These are phyloP conservation scores for Venturia oleaginea DNA, from an alignment of 2,329 filamentous ascomycete genomes.

Conservation along the genomic window DNA sequence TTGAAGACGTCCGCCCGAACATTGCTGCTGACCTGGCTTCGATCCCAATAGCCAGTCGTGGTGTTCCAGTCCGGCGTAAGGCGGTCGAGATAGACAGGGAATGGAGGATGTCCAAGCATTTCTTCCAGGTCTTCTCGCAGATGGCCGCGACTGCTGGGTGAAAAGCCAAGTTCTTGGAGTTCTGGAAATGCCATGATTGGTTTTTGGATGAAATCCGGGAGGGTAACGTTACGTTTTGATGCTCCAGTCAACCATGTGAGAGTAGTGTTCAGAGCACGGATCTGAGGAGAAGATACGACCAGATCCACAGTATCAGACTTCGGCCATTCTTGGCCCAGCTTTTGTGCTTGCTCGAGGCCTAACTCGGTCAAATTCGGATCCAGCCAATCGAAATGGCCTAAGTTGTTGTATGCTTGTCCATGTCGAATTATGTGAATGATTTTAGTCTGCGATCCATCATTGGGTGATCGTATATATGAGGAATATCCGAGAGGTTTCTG, in stretches of 20 bases:
- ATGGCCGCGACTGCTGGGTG: background rate
- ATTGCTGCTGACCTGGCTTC: background rate
- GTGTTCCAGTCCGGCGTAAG: background rate
- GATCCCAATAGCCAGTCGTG: constrained; percentile 1
- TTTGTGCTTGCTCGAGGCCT: constrained; percentile 15
- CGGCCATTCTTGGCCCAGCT: constrained; percentile 7
- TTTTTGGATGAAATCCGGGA: background rate
- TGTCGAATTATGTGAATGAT: background rate
- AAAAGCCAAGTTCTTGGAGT: background rate
- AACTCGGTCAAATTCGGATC: constrained; percentile 15
- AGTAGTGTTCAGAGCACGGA: constrained; percentile 16
- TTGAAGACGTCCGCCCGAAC: background rate
- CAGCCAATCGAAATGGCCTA: constrained; percentile 5
- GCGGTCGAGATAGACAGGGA: background rate
- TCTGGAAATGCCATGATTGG: background rate
- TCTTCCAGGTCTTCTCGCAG: background rate
- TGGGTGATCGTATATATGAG: background rate
- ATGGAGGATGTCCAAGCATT: background rate
- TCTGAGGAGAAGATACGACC: constrained; percentile 15
- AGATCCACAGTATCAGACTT: constrained; percentile 6
- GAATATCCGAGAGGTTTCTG: background rate
- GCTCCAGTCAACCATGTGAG: constrained; percentile 12
- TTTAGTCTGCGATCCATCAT: background rate
- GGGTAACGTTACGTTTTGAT: constrained; percentile 14
- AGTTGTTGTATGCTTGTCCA: constrained; percentile 1